Evolutionary conservation across 192 early-diverging fungal species (phyloP).

Genomic region (Rhizophagus clarus): DNA sequence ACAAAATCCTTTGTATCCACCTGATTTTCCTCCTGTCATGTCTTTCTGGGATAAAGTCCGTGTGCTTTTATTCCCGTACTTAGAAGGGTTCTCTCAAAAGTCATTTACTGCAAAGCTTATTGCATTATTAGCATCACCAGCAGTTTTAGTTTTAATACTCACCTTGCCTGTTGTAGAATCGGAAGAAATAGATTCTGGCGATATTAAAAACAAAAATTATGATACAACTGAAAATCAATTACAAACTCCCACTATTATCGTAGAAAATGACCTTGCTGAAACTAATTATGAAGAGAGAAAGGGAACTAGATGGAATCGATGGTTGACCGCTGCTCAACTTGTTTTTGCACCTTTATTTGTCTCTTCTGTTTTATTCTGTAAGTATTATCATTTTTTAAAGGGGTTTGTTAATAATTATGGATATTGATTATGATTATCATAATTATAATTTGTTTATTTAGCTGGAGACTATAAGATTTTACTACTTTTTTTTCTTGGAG

Average conservation of each 20-base stretch:
- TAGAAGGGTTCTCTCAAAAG: slow-evolving; percentile 56
- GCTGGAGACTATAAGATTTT: slow-evolving; percentile 38
- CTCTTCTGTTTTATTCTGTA: slow-evolving; percentile 40
- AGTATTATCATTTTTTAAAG: background rate
- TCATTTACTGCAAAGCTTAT: slow-evolving; percentile 47
- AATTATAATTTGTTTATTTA: background rate
- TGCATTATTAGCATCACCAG: slow-evolving; percentile 55
- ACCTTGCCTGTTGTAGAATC: slow-evolving; percentile 69
- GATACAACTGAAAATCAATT: slow-evolving; percentile 3
- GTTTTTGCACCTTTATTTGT: slow-evolving; percentile 59
- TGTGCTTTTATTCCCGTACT: slow-evolving; percentile 55
- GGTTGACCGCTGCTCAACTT: slow-evolving; percentile 62
- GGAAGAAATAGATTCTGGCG: slow-evolving; percentile 31
- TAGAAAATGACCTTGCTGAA: slow-evolving; percentile 7
- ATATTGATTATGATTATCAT: background rate
- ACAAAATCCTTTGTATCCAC: background rate
- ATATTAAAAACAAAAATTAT: slow-evolving; percentile 39
- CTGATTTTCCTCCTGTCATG: slow-evolving; percentile 29
- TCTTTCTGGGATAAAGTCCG: slow-evolving; percentile 31
- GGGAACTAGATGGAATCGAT: slow-evolving; percentile 50
- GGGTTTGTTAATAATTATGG: background rate
- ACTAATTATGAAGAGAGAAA: slow-evolving; percentile 21
- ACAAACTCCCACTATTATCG: background rate
- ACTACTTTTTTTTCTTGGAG: slow-evolving; percentile 35
- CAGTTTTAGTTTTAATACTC: slow-evolving; percentile 51